These are phyloP conservation scores for Fusarium sp. DNA, from an alignment of 2,329 filamentous ascomycete species.

Conservation along the genomic window DNA sequence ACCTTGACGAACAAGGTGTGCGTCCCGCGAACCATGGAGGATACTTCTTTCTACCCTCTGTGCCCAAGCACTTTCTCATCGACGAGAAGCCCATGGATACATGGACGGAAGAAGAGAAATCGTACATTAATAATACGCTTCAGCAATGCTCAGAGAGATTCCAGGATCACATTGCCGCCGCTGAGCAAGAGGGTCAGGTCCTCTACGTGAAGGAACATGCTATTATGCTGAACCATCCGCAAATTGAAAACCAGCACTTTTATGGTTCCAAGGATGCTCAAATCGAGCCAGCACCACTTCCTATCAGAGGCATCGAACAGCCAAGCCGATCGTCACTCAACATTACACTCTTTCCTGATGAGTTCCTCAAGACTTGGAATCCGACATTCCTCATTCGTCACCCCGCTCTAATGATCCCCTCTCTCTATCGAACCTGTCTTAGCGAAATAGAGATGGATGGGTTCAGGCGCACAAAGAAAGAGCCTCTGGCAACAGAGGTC, in stretches of 20 bases:
- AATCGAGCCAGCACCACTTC: constrained; percentile 14
- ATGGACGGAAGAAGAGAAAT: constrained; percentile 36
- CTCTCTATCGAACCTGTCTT: constrained; percentile 34
- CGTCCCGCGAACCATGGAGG: constrained; percentile 31
- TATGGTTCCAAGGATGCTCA: neutral
- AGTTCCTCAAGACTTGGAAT: constrained; percentile 44
- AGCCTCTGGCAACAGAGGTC: constrained; percentile 19
- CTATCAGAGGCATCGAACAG: neutral
- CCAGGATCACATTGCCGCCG: constrained; percentile 27
- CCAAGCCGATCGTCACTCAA: constrained; percentile 35
- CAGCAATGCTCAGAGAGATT: constrained; percentile 31
- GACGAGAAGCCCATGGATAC: constrained; percentile 18
- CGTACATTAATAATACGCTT: neutral
- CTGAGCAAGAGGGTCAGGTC: constrained; percentile 28
- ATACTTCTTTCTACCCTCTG: constrained; percentile 38
- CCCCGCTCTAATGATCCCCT: constrained; percentile 33
- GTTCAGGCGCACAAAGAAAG: neutral
- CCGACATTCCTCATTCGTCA: constrained; percentile 45
- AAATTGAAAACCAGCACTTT: constrained; percentile 11
- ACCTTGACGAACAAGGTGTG: constrained; percentile 37
- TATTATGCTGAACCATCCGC: constrained; percentile 26
- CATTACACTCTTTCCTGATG: constrained; percentile 39
- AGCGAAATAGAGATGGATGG: constrained; percentile 5
- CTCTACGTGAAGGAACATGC: constrained; percentile 40
- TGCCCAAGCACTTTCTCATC: constrained; percentile 10